A percentile compares a stretch with the other conserved stretches of the same genome.
Evolutionary conservation across 768 basidiomycete species (phyloP).

Genomic region (Xerocomellus intermedius): DNA sequence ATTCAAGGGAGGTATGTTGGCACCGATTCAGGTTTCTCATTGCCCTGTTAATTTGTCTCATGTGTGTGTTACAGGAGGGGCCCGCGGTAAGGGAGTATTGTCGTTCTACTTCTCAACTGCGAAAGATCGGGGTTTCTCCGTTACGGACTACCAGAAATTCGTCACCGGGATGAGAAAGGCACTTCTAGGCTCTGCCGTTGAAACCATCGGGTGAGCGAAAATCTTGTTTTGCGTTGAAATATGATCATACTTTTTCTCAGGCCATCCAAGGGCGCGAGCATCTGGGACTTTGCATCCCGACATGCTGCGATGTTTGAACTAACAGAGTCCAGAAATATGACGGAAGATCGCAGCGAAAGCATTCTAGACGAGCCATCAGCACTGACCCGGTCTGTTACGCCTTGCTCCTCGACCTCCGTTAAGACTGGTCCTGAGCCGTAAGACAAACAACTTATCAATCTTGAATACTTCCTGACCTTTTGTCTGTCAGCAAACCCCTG

Average conservation of each 20-base stretch:
- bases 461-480: neutral
- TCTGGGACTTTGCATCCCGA: slow-evolving; percentile 16
- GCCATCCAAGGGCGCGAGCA: slow-evolving; percentile 2
- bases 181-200: neutral
- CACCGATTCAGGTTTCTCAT: neutral
- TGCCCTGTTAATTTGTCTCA: neutral
- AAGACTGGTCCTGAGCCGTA: slow-evolving; percentile 16
- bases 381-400: slow-evolving; percentile 12
- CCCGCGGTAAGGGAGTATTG: slow-evolving; percentile 4
- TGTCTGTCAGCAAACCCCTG: slow-evolving; percentile 9
- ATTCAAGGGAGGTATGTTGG: slow-evolving; percentile 28
- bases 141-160: slow-evolving; percentile 24
- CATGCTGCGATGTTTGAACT: slow-evolving; percentile 17
- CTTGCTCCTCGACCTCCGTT: slow-evolving; percentile 20
- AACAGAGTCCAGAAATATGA: neutral
- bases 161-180: slow-evolving; percentile 10
- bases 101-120: slow-evolving; percentile 25
- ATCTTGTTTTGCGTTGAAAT: neutral
- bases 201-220: slow-evolving; percentile 17
- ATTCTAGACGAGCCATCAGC: neutral
- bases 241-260: slow-evolving; percentile 12
- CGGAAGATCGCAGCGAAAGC: neutral
- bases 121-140: slow-evolving; percentile 14
- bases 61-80: slow-evolving; percentile 14
- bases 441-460: neutral